These are phyloP conservation scores for Parietaria judaica DNA, from an alignment of 306 rosid genomes.

Conservation along the genomic window DNA sequence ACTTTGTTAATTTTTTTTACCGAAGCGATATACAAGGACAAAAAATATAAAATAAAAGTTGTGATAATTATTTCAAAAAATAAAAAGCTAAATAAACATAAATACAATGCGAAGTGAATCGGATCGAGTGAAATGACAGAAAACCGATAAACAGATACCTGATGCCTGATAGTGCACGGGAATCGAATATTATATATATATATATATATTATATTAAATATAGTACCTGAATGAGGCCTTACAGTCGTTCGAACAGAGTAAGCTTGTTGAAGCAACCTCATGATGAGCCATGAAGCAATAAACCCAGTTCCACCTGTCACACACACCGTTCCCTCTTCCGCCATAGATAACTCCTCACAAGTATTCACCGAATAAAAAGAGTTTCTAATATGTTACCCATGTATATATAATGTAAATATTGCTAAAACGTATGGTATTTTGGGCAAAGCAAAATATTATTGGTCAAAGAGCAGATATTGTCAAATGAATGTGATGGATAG, in stretches of 20 bases:
- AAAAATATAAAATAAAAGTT: too few relatives aligned
- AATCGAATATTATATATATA: too few relatives aligned
- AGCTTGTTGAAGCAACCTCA: constrained; percentile 32
- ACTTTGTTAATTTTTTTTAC: too few relatives aligned
- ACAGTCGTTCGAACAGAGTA: constrained; percentile 32
- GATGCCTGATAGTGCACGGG: too few relatives aligned
- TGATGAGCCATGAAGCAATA: constrained; percentile 32
- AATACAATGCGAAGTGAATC: too few relatives aligned
- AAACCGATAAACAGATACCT: too few relatives aligned
- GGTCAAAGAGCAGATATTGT: not conserved
- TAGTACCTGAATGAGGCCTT: constrained; percentile 21
- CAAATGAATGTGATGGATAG: not conserved
- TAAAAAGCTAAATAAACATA: too few relatives aligned
- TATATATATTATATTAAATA: not conserved
- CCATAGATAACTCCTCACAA: not conserved
- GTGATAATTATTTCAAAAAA: too few relatives aligned
- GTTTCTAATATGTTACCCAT: too few relatives aligned
- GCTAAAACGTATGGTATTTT: not conserved
- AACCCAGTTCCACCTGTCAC: constrained; percentile 34
- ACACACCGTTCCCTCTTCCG: constrained; percentile 23
- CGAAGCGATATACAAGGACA: too few relatives aligned
- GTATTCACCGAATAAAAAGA: too few relatives aligned
- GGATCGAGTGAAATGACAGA: too few relatives aligned
- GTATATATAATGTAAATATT: not conserved
- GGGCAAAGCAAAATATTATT: not conserved